These are phyloP conservation scores for Inga oerstediana DNA, from an alignment of 306 rosid species.

Conservation along the genomic window DNA sequence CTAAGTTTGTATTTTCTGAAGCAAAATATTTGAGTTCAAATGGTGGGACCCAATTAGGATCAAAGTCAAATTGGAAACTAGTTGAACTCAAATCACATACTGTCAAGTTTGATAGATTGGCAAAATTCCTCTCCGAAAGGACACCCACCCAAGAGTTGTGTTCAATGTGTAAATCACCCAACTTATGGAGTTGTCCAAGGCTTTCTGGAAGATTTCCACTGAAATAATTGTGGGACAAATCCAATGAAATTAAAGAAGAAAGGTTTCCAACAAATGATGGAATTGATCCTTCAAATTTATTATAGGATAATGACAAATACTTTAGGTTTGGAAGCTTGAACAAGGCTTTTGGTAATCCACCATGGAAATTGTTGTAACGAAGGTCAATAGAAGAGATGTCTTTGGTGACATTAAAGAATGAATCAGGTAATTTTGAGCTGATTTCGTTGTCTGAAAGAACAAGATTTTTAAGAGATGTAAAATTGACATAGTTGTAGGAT, in stretches of 20 bases:
- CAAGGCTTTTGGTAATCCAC: conserved; percentile 31
- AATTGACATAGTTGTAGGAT: background rate
- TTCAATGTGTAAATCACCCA: accelerated
- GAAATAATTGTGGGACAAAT: background rate
- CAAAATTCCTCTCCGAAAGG: background rate
- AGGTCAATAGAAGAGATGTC: background rate
- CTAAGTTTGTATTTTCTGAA: background rate
- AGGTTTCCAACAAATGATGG: background rate
- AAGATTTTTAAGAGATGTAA: background rate
- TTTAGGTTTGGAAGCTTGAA: conserved; percentile 15
- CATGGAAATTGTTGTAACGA: background rate
- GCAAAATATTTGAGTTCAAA: background rate
- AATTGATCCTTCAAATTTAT: background rate
- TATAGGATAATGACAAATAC: background rate
- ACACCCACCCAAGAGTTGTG: background rate
- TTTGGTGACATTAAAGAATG: background rate
- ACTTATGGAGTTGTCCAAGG: background rate
- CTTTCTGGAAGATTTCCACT: background rate
- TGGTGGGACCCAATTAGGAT: background rate
- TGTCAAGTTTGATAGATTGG: background rate
- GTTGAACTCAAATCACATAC: background rate
- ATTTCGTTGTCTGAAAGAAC: background rate
- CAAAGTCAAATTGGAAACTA: background rate
- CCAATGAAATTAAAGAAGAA: background rate
- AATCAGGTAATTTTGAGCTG: background rate